A percentile compares a stretch with the other conserved stretches of the same genome.
These are phyloP conservation scores for Trichocomaceae sp. DNA, from an alignment of 2,329 filamentous ascomycete genomes.

Conservation along the genomic window DNA sequence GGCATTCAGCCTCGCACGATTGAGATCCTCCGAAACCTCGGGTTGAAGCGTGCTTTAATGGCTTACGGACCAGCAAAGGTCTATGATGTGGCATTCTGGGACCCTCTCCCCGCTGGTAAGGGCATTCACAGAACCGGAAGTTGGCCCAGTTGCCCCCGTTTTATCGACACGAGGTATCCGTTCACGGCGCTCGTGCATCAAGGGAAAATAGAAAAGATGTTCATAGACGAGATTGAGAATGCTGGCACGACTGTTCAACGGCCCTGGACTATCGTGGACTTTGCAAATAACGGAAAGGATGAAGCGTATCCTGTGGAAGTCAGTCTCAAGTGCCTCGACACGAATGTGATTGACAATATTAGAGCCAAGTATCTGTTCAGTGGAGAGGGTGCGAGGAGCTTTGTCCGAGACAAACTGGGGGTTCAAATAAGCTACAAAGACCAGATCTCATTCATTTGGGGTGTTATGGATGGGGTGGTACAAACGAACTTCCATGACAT, in stretches of 20 bases:
- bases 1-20: constrained; percentile 86
- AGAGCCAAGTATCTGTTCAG: constrained; percentile 58
- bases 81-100: constrained; percentile 64
- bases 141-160: constrained; percentile 84
- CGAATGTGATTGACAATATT: constrained; percentile 59
- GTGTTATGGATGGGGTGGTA: constrained; percentile 61
- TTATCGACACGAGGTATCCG: constrained; percentile 61
- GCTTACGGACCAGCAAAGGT: constrained; percentile 79
- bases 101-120: constrained; percentile 45
- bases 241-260: constrained; percentile 51
- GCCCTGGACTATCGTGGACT: constrained; percentile 57
- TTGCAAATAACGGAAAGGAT: constrained; percentile 54
- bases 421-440: constrained; percentile 61
- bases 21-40: constrained; percentile 83
- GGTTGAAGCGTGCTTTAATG: constrained; percentile 82
- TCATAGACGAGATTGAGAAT: constrained; percentile 56
- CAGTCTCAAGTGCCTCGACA: constrained; percentile 68
- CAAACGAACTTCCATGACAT: constrained; percentile 58
- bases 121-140: constrained; percentile 57
- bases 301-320: constrained; percentile 75
- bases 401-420: constrained; percentile 56
- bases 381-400: constrained; percentile 56
- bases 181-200: constrained; percentile 59
- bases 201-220: constrained; percentile 56
- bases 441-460: constrained; percentile 59